These are phyloP conservation scores for Pichia sp. DNA, from an alignment of 1,139 yeast species.

Conservation along the genomic window DNA sequence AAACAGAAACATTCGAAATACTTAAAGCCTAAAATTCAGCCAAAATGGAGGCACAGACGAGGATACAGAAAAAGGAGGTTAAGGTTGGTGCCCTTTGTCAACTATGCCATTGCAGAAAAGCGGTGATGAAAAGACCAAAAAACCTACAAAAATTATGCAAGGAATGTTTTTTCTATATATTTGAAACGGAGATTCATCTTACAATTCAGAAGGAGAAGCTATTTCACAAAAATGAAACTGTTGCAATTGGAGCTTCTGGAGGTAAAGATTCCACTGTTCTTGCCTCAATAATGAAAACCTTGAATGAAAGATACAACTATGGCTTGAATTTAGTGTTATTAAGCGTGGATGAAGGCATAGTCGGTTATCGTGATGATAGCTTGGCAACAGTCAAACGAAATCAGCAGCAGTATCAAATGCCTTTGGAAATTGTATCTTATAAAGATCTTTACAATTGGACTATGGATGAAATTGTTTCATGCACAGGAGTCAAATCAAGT, in stretches of 20 bases:
- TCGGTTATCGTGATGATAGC: slow-evolving; percentile 96
- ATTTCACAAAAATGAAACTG: slow-evolving; percentile 75
- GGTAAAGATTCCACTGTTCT: slow-evolving; percentile 97
- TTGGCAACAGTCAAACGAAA: slow-evolving; percentile 94
- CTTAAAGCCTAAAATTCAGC: too few species aligned
- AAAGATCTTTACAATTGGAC: slow-evolving; percentile 92
- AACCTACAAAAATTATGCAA: slow-evolving; percentile 90
- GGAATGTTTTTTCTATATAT: slow-evolving; percentile 81
- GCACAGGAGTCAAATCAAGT: slow-evolving; percentile 90
- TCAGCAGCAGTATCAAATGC: slow-evolving; percentile 82
- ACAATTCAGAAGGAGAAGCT: slow-evolving; percentile 71
- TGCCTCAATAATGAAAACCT: slow-evolving; percentile 79
- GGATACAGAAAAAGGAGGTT: slow-evolving; percentile 21
- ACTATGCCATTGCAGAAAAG: slow-evolving; percentile 79
- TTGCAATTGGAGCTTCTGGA: slow-evolving; percentile 98
- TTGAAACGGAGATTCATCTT: slow-evolving; percentile 93
- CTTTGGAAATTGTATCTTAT: slow-evolving; percentile 84
- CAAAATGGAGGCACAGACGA: slow-evolving; percentile 3
- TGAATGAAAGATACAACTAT: slow-evolving; percentile 84
- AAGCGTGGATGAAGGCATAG: slow-evolving; percentile 94
- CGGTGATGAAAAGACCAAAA: slow-evolving; percentile 88
- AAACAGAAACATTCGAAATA: not conserved
- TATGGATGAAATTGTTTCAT: slow-evolving; percentile 95
- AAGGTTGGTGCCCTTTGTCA: slow-evolving; percentile 52
- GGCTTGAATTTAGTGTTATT: slow-evolving; percentile 78